A percentile compares a stretch with the other conserved stretches of the same genome.
Conservation (phyloP, 2,329 filamentous ascomycete genomes). For the Claviceps arundinis region DNA sequence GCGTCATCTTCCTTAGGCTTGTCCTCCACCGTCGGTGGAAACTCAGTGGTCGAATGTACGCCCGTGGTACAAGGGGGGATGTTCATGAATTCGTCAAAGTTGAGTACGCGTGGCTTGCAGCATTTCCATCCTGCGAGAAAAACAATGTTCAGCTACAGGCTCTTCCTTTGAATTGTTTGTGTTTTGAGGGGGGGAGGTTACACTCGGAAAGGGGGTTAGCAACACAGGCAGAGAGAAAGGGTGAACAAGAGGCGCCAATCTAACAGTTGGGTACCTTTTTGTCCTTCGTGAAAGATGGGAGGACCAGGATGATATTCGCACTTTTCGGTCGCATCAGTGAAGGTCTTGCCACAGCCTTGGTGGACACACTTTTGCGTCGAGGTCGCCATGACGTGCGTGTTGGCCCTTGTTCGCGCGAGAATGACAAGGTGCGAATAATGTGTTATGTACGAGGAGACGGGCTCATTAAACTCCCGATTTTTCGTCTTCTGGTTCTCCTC, state of each 20-base stretch:
- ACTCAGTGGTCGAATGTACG: constrained; percentile 79
- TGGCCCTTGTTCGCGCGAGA: not conserved
- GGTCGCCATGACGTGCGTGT: constrained; percentile 26
- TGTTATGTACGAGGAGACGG: not conserved
- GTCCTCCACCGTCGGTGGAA: constrained; percentile 48
- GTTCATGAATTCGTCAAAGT: constrained; percentile 92
- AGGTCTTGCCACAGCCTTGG: constrained; percentile 86
- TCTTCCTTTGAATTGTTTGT: not conserved
- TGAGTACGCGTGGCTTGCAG: constrained; percentile 92
- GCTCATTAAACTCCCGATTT: not conserved
- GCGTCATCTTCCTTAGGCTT: constrained; percentile 32
- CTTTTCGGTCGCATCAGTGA: constrained; percentile 66
- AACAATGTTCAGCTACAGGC: no score
- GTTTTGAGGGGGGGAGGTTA: not conserved
- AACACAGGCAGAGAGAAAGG: no score
- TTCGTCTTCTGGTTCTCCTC: not conserved
- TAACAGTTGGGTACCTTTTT: constrained; percentile 59
- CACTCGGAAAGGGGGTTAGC: no score
- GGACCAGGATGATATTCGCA: constrained; percentile 90
- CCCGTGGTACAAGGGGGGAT: constrained; percentile 90
- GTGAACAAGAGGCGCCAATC: not conserved
- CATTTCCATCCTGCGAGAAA: constrained; percentile 76
- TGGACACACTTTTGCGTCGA: constrained; percentile 88
- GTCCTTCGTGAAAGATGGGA: constrained; percentile 92
- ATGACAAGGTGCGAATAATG: not conserved